Evolutionary conservation across 1,284 basidiomycete genomes (phyloP).

Genomic region (Hypsizygus ulmarius): DNA sequence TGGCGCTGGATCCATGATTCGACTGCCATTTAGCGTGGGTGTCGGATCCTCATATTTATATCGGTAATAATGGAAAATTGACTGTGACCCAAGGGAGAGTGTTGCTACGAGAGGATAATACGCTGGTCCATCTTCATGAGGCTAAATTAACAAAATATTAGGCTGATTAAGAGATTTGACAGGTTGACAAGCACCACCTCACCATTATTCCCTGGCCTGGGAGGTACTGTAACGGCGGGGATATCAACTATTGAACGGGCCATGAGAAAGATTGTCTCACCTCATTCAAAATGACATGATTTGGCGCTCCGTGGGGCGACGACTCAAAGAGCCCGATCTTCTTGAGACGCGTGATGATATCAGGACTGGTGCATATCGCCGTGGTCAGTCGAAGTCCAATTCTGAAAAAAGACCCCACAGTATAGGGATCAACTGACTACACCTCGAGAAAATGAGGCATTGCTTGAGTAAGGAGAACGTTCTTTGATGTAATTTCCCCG

Average conservation of each 20-base stretch:
- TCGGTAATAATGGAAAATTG: constrained; percentile 82
- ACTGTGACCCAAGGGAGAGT: constrained; percentile 81
- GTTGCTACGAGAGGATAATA: constrained; percentile 91
- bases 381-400: constrained; percentile 2
- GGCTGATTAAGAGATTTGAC: not conserved
- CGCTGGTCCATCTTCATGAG: constrained; percentile 89
- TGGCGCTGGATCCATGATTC: constrained; percentile 61
- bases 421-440: constrained; percentile 42
- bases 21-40: constrained; percentile 26
- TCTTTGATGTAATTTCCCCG: constrained; percentile 64
- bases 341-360: constrained; percentile 69
- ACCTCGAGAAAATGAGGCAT: constrained; percentile 63
- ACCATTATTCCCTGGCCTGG: constrained; percentile 93
- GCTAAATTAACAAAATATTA: constrained; percentile 43
- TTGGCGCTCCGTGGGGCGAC: constrained; percentile 68
- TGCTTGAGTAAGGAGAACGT: constrained; percentile 56
- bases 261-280: constrained; percentile 32
- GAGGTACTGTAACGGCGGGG: constrained; percentile 55
- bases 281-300: constrained; percentile 88
- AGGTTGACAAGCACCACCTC: constrained; percentile 22
- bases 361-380: constrained; percentile 51
- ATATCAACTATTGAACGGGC: constrained; percentile 15
- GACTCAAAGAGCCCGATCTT: constrained; percentile 56
- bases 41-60: constrained; percentile 41
- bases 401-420: not conserved